Evolutionary conservation across 2,329 filamentous ascomycete species (phyloP).

Genomic region (Chaetomiaceae sp.): DNA sequence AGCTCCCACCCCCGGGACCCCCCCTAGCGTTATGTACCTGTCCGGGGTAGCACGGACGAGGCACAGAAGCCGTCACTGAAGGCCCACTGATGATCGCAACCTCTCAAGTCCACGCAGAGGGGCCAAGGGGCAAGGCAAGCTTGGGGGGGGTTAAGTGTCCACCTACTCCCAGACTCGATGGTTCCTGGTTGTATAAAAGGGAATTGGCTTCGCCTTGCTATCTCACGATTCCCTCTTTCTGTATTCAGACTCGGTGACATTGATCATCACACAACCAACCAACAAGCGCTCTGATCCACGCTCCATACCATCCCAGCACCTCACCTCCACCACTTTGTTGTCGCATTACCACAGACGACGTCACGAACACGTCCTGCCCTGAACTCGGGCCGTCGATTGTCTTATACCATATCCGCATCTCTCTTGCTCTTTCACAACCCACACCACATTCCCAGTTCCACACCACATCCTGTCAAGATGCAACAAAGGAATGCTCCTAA

Average conservation of each 20-base stretch:
- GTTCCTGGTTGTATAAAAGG: conserved; percentile 7
- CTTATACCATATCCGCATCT: neutral
- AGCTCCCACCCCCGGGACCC: too few species aligned
- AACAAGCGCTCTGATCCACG: too few species aligned
- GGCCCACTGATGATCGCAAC: conserved; percentile 10
- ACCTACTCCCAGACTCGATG: conserved; percentile 3
- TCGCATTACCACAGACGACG: too few species aligned
- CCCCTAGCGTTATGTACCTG: neutral
- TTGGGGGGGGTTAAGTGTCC: neutral
- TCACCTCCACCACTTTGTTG: too few species aligned
- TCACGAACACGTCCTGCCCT: too few species aligned
- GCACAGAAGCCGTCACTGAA: conserved; percentile 1
- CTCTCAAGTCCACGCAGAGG: neutral
- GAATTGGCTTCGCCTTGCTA: conserved; percentile 7
- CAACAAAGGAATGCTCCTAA: conserved; percentile 34
- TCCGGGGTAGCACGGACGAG: neutral
- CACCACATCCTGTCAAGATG: conserved; percentile 12
- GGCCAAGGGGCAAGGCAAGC: conserved; percentile 1
- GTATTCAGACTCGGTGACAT: neutral
- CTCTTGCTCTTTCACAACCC: neutral
- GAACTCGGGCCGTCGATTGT: too few species aligned
- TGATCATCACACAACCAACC: neutral
- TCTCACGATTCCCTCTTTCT: neutral
- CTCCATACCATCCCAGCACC: too few species aligned
- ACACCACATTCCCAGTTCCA: neutral